Evolutionary conservation across 768 basidiomycete genomes (phyloP).

Genomic region (Daedaleopsis nitida): DNA sequence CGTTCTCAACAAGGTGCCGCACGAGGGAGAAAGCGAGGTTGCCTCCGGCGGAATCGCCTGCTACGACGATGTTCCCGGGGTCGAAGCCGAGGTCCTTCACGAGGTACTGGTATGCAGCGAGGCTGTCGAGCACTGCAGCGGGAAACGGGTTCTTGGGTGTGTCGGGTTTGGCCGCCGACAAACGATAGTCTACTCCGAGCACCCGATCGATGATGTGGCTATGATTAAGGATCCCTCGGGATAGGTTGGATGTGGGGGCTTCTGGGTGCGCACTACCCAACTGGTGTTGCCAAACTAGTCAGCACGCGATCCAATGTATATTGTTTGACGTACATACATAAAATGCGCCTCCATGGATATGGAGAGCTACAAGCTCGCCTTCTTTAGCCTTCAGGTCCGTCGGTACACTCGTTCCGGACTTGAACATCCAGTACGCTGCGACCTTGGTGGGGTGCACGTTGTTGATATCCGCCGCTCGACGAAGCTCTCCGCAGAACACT

Average conservation of each 20-base stretch:
- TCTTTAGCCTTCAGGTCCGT: constrained; percentile 41
- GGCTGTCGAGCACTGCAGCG: constrained; percentile 69
- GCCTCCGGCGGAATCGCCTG: constrained; percentile 79
- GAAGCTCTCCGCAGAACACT: constrained; percentile 26
- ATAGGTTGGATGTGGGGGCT: constrained; percentile 46
- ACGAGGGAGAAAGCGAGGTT: constrained; percentile 68
- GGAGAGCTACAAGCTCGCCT: constrained; percentile 60
- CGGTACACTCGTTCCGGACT: constrained; percentile 8
- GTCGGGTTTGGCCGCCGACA: constrained; percentile 49
- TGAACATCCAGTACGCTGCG: constrained; percentile 29
- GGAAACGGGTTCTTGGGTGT: constrained; percentile 63
- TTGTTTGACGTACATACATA: not conserved
- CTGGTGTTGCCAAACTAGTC: constrained; percentile 15
- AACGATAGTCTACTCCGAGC: constrained; percentile 72
- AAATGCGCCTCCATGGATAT: constrained; percentile 68
- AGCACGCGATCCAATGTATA: not conserved
- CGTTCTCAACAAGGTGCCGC: constrained; percentile 60
- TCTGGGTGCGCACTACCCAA: constrained; percentile 59
- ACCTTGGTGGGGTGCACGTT: constrained; percentile 17
- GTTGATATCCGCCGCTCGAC: constrained; percentile 14
- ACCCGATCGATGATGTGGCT: constrained; percentile 46
- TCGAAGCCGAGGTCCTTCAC: constrained; percentile 56
- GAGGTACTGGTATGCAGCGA: constrained; percentile 76
- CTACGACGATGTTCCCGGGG: constrained; percentile 61
- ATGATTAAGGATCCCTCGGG: constrained; percentile 49